These are phyloP conservation scores for Fusarium sp. DNA, from an alignment of 2,329 filamentous ascomycete genomes.

Conservation along the genomic window DNA sequence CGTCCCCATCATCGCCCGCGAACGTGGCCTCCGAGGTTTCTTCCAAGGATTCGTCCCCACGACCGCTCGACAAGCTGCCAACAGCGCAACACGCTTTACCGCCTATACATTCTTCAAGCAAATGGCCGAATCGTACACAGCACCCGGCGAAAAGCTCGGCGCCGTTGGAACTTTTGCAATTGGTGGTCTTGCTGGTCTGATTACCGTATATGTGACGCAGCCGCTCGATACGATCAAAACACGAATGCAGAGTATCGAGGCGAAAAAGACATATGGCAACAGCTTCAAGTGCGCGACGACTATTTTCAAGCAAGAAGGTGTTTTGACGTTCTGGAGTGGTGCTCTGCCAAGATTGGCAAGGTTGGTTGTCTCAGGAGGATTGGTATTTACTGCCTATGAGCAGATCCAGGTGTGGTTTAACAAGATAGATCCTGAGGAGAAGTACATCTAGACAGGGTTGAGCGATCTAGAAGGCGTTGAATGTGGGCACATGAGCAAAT, in stretches of 20 bases:
- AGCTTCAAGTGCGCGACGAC: conserved; percentile 83
- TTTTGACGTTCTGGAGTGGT: conserved; percentile 94
- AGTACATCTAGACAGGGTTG: conserved; percentile 73
- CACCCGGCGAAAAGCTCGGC: conserved; percentile 94
- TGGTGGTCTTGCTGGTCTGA: conserved; percentile 87
- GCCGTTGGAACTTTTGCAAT: conserved; percentile 89
- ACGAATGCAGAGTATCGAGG: conserved; percentile 96
- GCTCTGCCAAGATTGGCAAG: conserved; percentile 87
- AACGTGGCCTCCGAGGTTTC: conserved; percentile 90
- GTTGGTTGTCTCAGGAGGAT: conserved; percentile 90
- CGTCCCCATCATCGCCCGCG: conserved; percentile 85
- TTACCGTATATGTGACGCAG: conserved; percentile 85
- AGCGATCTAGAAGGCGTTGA: conserved; percentile 27
- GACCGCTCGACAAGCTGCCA: conserved; percentile 93
- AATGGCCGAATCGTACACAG: conserved; percentile 89
- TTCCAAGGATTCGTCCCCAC: conserved; percentile 98
- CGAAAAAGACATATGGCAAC: conserved; percentile 84
- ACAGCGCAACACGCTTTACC: conserved; percentile 91
- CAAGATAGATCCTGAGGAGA: conserved; percentile 82
- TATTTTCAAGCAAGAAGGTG: conserved; percentile 89
- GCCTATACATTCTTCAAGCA: conserved; percentile 93
- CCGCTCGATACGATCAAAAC: conserved; percentile 96
- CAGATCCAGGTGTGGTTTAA: conserved; percentile 86
- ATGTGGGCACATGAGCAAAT: conserved; percentile 10
- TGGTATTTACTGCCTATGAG: conserved; percentile 99